Evolutionary conservation across 1,284 basidiomycete genomes (phyloP).

Genomic region (Boletellus sp.): DNA sequence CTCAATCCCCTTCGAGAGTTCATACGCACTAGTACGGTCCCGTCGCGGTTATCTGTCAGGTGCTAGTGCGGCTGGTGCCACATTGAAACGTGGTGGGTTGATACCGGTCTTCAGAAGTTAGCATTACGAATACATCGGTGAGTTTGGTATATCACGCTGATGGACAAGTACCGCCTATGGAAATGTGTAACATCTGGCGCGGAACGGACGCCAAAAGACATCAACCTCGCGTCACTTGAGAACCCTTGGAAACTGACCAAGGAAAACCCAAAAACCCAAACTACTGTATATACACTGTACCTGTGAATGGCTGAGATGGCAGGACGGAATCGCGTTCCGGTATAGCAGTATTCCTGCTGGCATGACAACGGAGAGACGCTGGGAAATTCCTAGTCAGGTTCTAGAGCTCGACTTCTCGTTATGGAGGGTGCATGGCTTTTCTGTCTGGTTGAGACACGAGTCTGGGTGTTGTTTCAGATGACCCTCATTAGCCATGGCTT

Average conservation of each 20-base stretch:
- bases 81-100: conserved; percentile 43
- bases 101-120: conserved; percentile 58
- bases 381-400: conserved; percentile 69
- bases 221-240: conserved; percentile 60
- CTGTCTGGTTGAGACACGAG: background rate
- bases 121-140: conserved; percentile 59
- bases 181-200: conserved; percentile 50
- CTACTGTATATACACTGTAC: conserved; percentile 83
- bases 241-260: conserved; percentile 69
- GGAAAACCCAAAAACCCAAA: conserved; percentile 66
- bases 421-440: conserved; percentile 55
- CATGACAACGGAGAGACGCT: conserved; percentile 68
- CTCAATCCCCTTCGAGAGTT: background rate
- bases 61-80: background rate
- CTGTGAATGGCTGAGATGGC: conserved; percentile 38
- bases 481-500: conserved; percentile 62
- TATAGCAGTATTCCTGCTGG: conserved; percentile 80
- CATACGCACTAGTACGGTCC: conserved; percentile 1
- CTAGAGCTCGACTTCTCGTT: conserved; percentile 73
- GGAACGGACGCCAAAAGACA: conserved; percentile 70
- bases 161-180: background rate
- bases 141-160: conserved; percentile 14
- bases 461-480: conserved; percentile 41
- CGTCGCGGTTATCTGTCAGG: background rate
- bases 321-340: conserved; percentile 32